Percentiles rank a stretch among this genome's conserved stretches.
These are phyloP conservation scores for Phanerochaete carnosa DNA, from an alignment of 768 basidiomycete genomes.

Conservation along the genomic window DNA sequence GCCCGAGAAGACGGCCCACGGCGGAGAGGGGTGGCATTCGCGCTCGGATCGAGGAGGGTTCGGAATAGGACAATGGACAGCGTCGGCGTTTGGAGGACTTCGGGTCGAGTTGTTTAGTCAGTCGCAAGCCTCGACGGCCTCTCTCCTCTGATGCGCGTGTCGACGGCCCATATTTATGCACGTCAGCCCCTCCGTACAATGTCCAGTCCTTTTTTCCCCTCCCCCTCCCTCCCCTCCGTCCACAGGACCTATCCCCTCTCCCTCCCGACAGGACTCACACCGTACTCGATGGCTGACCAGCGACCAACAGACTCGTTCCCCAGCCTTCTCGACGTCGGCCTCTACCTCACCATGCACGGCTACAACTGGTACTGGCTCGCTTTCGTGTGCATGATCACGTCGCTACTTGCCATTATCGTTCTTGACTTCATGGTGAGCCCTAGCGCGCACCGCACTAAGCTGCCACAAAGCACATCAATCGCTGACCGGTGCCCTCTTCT, in stretches of 20 bases:
- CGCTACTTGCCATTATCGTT: slow-evolving; percentile 31
- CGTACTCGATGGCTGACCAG: slow-evolving; percentile 18
- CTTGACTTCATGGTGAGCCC: slow-evolving; percentile 31
- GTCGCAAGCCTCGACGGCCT: background rate
- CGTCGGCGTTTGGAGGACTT: slow-evolving; percentile 1
- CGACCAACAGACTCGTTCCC: slow-evolving; percentile 28
- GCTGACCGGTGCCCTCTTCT: background rate
- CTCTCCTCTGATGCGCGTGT: slow-evolving; percentile 6
- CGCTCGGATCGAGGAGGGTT: background rate
- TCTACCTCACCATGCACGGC: slow-evolving; percentile 38
- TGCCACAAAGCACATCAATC: background rate
- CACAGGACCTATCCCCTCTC: background rate
- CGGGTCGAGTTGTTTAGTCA: slow-evolving; percentile 1
- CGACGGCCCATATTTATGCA: slow-evolving; percentile 2
- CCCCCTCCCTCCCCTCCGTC: background rate
- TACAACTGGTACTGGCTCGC: slow-evolving; percentile 51
- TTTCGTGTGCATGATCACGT: slow-evolving; percentile 45
- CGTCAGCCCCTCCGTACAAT: background rate
- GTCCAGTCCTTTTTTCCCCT: background rate
- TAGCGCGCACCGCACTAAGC: background rate
- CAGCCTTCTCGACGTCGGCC: slow-evolving; percentile 19
- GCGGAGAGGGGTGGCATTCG: background rate
- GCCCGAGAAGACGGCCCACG: background rate
- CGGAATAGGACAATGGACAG: background rate
- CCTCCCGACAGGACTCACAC: background rate